These are phyloP conservation scores for Penicillium paxilli DNA, from an alignment of 495 filamentous ascomycete genomes.

Conservation along the genomic window DNA sequence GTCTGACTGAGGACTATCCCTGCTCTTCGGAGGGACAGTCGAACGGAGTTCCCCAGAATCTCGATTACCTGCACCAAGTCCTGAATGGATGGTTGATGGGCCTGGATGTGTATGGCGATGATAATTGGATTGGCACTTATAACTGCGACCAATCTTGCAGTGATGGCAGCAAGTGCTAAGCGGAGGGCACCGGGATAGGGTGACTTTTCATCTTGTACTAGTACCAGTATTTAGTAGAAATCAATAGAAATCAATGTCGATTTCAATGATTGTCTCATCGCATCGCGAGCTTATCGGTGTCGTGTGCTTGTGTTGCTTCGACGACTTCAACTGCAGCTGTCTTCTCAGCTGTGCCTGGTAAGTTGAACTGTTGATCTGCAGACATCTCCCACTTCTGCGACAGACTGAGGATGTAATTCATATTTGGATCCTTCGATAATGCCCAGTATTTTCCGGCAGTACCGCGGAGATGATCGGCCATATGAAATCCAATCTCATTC, in stretches of 20 bases:
- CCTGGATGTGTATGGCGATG: slow-evolving; percentile 28
- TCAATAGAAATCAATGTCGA: no score
- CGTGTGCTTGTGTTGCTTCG: no score
- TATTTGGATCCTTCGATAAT: not conserved
- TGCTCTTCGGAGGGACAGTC: slow-evolving; percentile 29
- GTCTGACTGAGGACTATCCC: slow-evolving; percentile 31
- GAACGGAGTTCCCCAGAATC: slow-evolving; percentile 31
- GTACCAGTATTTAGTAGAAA: no score
- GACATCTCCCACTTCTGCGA: not conserved
- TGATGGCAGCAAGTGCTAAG: slow-evolving; percentile 16
- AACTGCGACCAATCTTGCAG: slow-evolving; percentile 16
- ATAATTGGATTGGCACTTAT: slow-evolving; percentile 27
- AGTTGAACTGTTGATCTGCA: not conserved
- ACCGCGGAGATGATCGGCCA: not conserved
- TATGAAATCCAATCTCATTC: not conserved
- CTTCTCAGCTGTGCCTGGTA: no score
- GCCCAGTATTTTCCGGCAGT: not conserved
- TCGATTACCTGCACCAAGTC: slow-evolving; percentile 32
- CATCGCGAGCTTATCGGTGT: no score
- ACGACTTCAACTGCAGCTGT: no score
- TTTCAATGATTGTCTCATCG: not conserved
- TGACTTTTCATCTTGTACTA: no score
- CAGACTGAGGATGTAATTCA: not conserved
- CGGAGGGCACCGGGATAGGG: no score
- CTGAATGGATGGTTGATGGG: slow-evolving; percentile 34